phyloP scores from a whole-genome alignment of 2,329 filamentous ascomycete genomes.

The Penicillium sp. region DNA sequence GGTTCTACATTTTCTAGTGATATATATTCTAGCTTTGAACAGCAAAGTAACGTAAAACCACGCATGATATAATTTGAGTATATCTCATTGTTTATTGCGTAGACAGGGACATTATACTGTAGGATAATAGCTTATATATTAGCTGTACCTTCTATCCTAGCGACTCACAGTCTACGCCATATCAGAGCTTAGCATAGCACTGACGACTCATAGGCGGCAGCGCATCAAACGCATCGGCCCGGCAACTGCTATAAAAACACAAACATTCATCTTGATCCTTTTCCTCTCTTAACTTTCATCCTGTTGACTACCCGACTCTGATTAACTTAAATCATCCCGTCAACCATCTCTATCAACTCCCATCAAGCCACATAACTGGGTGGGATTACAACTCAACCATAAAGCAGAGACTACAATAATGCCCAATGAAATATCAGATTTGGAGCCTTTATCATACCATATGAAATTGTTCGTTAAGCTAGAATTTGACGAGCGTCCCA shows the following conservation, averaged over 20 bases:
- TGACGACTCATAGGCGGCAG: neutral
- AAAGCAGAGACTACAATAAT: neutral
- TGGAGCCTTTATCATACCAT: neutral
- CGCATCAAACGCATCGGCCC: neutral
- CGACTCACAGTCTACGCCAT: too few relatives aligned
- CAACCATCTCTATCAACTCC: too few relatives aligned
- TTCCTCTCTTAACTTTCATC: neutral
- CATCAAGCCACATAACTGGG: too few relatives aligned
- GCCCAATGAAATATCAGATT: neutral
- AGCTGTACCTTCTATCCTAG: too few relatives aligned
- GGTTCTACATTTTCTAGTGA: neutral
- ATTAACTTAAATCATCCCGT: too few relatives aligned
- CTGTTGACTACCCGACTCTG: neutral
- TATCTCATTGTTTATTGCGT: too few relatives aligned
- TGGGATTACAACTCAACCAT: too few relatives aligned
- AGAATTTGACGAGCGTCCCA: neutral
- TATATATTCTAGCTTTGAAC: neutral
- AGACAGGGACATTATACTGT: too few relatives aligned
- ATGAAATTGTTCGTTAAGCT: neutral
- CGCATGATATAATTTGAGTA: too few relatives aligned
- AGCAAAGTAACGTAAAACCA: neutral
- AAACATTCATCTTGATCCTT: neutral
- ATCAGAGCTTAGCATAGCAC: too few relatives aligned
- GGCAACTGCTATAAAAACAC: neutral
- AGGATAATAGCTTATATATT: too few relatives aligned